Evolutionary conservation across 1,284 basidiomycete genomes (phyloP).

Genomic region (Sphaerobolus stellatus): DNA sequence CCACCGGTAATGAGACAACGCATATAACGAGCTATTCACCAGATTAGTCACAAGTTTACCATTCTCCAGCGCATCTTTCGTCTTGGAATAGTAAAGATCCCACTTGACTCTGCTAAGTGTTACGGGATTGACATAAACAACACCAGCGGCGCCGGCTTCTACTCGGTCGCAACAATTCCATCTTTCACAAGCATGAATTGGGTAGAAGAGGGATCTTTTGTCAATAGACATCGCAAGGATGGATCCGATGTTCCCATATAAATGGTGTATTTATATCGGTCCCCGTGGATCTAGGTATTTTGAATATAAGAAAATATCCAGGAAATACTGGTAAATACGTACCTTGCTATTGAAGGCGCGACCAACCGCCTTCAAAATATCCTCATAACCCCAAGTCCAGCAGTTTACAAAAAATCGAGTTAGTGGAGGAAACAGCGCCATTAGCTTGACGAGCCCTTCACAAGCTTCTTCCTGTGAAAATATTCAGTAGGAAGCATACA

Average conservation of each 20-base stretch:
- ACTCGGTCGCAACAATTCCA: slow-evolving; percentile 71
- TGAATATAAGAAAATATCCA: background rate
- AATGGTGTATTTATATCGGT: slow-evolving; percentile 79
- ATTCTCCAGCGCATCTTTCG: slow-evolving; percentile 39
- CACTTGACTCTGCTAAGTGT: slow-evolving; percentile 62
- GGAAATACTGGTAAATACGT: slow-evolving; percentile 12
- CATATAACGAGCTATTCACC: slow-evolving; percentile 42
- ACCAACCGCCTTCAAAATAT: slow-evolving; percentile 74
- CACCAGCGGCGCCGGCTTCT: slow-evolving; percentile 43
- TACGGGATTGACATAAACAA: slow-evolving; percentile 78
- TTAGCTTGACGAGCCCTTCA: slow-evolving; percentile 63
- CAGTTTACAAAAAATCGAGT: slow-evolving; percentile 85
- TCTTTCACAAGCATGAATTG: slow-evolving; percentile 90
- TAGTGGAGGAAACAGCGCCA: slow-evolving; percentile 62
- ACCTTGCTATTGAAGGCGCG: slow-evolving; percentile 63
- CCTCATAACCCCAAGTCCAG: slow-evolving; percentile 95
- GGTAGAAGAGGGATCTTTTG: slow-evolving; percentile 55
- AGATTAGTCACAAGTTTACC: slow-evolving; percentile 55
- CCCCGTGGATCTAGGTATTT: slow-evolving; percentile 73
- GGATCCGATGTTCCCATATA: slow-evolving; percentile 64
- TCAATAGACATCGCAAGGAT: slow-evolving; percentile 63
- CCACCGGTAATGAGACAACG: too few relatives aligned
- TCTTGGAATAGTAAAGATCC: slow-evolving; percentile 56
- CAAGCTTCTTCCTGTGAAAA: slow-evolving; percentile 60
- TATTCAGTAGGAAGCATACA: background rate